Base-by-base conservation (phyloP, 1,284 basidiomycete genomes). In the Apiotrichum montevideense region DNA sequence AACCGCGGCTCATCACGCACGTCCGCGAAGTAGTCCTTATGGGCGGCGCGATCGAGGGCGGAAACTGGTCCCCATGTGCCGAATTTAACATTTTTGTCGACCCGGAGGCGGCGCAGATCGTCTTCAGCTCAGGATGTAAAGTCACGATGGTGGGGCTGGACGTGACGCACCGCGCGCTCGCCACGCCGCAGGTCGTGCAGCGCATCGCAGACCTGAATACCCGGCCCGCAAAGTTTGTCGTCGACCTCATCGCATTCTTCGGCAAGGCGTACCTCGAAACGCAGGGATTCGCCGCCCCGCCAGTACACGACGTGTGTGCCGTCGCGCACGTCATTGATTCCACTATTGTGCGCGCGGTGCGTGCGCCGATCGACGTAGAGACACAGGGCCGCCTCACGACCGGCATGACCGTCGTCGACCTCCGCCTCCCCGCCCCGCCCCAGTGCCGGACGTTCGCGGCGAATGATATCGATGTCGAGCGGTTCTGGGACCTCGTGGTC, bases 21-120 rank as follows among this genome's bases (percentile, higher is more conserved):
- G 52, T 60, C n/a, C 54, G 52, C 14, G 61, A 59, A 34, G 51
- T 64, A 11, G 58, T 62, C 35, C 40, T 62, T 21, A 64, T 64
- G 63, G 63, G 63, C 46, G 63, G 63, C 9, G 45, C 46, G 14
- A 54, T 64, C 48, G 41, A 43, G 5, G 40, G 52, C 8, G 63
- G 63, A 14, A 62, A 62, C 52, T 51, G 54, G 48, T 51, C 49
- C 1, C 44, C 60, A 2, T 50, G 37, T 29, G 60, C 60, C 7
- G 63, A 64, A 44, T 64, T 64, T 54, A 64, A 64, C 61, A 57
- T 60, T 33, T 46, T 42, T 44, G 53, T 55, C 56, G 63, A 64
- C 47, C 63, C 63, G 9, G 63, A 65, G 49, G 63, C 63, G 1
- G 63, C 63, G 3, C 29, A 48, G 13, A 41, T 55, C 3, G 57